Evolutionary conservation across 371 early-diverging fungal species (phyloP).

Genomic region (Mortierella sp.): DNA sequence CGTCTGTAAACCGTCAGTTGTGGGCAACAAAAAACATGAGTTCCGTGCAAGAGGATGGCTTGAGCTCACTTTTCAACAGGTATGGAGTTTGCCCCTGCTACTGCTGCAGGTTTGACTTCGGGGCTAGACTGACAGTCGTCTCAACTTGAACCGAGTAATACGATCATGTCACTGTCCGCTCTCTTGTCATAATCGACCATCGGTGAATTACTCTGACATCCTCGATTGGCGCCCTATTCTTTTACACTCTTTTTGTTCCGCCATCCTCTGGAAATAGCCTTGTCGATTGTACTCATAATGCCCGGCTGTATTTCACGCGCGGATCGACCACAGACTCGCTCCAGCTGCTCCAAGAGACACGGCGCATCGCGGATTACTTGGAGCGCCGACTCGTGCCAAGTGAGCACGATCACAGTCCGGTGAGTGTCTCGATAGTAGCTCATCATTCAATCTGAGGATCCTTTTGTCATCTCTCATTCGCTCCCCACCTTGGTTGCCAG

Average conservation of each 20-base stretch:
- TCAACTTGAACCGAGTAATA: no score
- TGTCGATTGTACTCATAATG: conserved; percentile 25
- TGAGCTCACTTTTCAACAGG: conserved; percentile 6
- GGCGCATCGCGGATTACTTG: conserved; percentile 16
- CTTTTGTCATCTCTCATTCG: background rate
- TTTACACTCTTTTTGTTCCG: conserved; percentile 1
- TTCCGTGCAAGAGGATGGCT: background rate
- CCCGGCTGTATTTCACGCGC: conserved; percentile 20
- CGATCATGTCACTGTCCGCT: no score
- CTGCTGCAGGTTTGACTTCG: no score
- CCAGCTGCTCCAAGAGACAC: conserved; percentile 23
- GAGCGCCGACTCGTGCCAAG: background rate
- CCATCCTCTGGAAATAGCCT: conserved; percentile 18
- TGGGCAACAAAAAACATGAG: background rate
- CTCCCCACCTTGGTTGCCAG: background rate
- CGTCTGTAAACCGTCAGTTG: no score
- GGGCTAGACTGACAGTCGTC: no score
- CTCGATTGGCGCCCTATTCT: background rate
- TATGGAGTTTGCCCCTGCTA: background rate
- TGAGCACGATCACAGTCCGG: no score
- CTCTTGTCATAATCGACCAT: no score
- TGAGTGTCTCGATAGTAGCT: no score
- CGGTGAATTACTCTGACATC: no score
- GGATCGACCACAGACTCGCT: conserved; percentile 28
- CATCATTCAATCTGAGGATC: background rate